phyloP scores from a whole-genome alignment of 192 early-diverging fungal species.

The Dissophora ornata region DNA sequence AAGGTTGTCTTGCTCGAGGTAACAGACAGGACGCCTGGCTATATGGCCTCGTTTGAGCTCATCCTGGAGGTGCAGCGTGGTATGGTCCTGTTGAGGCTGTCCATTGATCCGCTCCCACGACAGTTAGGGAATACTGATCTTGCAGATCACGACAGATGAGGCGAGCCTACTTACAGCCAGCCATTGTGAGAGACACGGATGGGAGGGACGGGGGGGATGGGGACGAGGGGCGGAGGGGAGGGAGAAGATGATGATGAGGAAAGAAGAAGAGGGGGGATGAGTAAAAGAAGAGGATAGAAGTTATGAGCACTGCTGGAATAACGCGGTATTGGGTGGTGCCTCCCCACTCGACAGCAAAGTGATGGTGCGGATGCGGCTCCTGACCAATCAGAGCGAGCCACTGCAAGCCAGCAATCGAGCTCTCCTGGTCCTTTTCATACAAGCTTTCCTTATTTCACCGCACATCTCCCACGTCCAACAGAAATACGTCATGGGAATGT shows the following conservation, averaged over 20 bases:
- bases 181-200: slow-evolving; percentile 37
- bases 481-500: too few species aligned
- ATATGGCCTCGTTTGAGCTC: not conserved
- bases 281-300: slow-evolving; percentile 5
- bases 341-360: not conserved
- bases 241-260: slow-evolving; percentile 22
- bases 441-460: not conserved
- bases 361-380: not conserved
- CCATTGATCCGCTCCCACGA: too few species aligned
- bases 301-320: not conserved
- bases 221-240: slow-evolving; percentile 2
- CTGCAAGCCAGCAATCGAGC: slow-evolving; percentile 15
- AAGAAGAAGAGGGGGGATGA: slow-evolving; percentile 14
- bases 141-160: slow-evolving; percentile 1
- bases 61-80: too few species aligned
- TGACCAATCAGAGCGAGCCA: slow-evolving; percentile 46
- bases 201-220: not conserved
- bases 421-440: not conserved
- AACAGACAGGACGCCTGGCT: not conserved
- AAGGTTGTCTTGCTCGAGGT: not conserved
- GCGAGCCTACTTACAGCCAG: slow-evolving; percentile 40
- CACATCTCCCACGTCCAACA: not conserved
- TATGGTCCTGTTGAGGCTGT: too few species aligned
- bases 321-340: slow-evolving; percentile 6
- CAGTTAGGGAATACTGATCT: not conserved